Conservation (phyloP, 495 filamentous ascomycete species). For the Penicillium pancosmium region DNA sequence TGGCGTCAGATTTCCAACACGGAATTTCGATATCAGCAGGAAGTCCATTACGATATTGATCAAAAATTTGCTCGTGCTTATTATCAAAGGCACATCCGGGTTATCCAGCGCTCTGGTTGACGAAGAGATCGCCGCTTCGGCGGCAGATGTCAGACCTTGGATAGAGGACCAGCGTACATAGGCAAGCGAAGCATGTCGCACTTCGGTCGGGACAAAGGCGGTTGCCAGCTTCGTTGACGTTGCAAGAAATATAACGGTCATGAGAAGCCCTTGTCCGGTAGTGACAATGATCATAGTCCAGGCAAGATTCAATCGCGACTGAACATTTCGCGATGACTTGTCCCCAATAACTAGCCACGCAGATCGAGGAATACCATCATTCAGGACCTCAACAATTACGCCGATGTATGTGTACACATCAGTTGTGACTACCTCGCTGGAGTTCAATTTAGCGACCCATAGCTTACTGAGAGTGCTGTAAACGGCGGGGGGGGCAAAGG, state of each 20-base stretch:
- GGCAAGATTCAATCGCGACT: constrained; percentile 59
- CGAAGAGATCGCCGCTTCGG: constrained; percentile 63
- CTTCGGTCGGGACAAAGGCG: constrained; percentile 65
- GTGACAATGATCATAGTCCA: constrained; percentile 68
- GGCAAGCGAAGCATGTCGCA: constrained; percentile 55
- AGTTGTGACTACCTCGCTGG: constrained; percentile 66
- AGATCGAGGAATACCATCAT: constrained; percentile 72
- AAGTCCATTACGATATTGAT: constrained; percentile 74
- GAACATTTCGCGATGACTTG: constrained; percentile 53
- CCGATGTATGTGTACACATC: constrained; percentile 68
- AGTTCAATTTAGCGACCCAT: constrained; percentile 73
- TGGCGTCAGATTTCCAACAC: constrained; percentile 56
- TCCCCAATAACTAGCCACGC: constrained; percentile 74
- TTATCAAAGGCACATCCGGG: constrained; percentile 72
- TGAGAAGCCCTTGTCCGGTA: constrained; percentile 54
- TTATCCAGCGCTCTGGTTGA: constrained; percentile 69
- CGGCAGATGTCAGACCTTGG: constrained; percentile 60
- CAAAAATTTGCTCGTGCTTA: constrained; percentile 62
- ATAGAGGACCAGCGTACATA: constrained; percentile 72
- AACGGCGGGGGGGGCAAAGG: constrained; percentile 69
- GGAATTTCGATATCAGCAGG: constrained; percentile 69
- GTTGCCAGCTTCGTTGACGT: constrained; percentile 56
- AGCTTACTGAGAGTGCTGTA: constrained; percentile 73
- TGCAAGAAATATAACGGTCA: constrained; percentile 64
- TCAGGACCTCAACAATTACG: constrained; percentile 67